These are phyloP conservation scores for Glaciozyma antarctica DNA, from an alignment of 768 basidiomycete species.

Conservation along the genomic window DNA sequence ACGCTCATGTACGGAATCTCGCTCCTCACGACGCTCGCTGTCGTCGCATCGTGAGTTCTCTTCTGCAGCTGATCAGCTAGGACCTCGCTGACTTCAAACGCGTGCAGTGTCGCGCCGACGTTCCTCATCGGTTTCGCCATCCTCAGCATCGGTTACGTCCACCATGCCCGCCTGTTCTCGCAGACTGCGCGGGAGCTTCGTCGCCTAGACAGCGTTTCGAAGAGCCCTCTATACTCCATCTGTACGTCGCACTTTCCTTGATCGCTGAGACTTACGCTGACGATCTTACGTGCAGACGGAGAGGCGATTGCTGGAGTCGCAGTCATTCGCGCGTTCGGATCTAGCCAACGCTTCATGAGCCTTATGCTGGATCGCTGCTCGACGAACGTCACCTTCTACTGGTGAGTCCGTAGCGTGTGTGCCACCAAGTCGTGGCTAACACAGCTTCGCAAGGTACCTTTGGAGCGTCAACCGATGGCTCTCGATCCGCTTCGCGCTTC, in stretches of 20 bases:
- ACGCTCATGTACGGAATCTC: conserved; percentile 31
- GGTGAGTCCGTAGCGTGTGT: conserved; percentile 5
- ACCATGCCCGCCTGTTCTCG: conserved; percentile 36
- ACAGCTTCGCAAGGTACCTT: neutral
- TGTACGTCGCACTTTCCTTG: neutral
- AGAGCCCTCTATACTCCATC: conserved; percentile 38
- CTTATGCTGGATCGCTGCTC: conserved; percentile 31
- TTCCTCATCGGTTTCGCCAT: conserved; percentile 34
- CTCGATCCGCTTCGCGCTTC: conserved; percentile 31
- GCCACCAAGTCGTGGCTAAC: too few relatives aligned
- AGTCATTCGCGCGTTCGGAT: conserved; percentile 37
- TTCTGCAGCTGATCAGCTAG: too few relatives aligned
- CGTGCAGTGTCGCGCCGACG: conserved; percentile 23
- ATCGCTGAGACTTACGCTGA: neutral
- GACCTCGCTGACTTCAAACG: neutral
- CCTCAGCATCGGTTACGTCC: conserved; percentile 23
- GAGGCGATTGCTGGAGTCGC: conserved; percentile 37
- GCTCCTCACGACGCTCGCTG: conserved; percentile 30
- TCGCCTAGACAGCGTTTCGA: conserved; percentile 41
- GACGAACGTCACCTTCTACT: conserved; percentile 33
- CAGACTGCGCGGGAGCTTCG: conserved; percentile 42
- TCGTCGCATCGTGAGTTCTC: conserved; percentile 17
- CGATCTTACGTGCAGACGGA: conserved; percentile 10
- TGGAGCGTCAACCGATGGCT: conserved; percentile 32
- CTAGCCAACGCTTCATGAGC: conserved; percentile 21